Conservation (phyloP, 495 filamentous ascomycete species). For the Aspergillus sparsus region DNA sequence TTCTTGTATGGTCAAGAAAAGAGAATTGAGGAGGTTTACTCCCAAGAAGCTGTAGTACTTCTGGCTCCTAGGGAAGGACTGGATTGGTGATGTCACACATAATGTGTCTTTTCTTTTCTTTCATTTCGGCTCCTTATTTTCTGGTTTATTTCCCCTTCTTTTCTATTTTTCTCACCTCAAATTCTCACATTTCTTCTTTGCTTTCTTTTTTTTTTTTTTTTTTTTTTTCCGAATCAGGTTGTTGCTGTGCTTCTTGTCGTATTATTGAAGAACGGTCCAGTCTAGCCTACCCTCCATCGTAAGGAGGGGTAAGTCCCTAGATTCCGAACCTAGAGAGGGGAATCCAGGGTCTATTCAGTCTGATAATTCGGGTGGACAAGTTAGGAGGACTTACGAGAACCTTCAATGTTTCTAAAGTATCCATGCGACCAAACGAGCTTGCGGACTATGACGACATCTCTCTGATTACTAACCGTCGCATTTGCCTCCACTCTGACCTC, state of each 20-base stretch:
- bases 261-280: background rate
- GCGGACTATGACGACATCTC: constrained; percentile 2
- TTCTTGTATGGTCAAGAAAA: background rate
- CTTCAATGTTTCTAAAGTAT: background rate
- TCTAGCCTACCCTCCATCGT: constrained; percentile 15
- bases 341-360: background rate
- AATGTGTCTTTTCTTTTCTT: background rate
- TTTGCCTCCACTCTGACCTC: constrained; percentile 3
- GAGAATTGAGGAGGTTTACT: background rate
- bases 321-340: background rate
- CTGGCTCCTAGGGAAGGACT: constrained; percentile 2
- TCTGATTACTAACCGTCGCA: background rate
- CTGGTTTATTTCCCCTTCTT: background rate
- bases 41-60: background rate
- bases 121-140: background rate
- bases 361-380: background rate
- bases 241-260: no score
- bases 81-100: constrained; percentile 18
- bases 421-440: constrained; percentile 1
- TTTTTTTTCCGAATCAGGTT: no score
- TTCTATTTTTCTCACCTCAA: no score
- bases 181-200: no score
- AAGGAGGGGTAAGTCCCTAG: constrained; percentile 3
- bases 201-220: no score
- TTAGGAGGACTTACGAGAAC: background rate